A percentile compares a stretch with the other conserved stretches of the same genome.
These are phyloP conservation scores for Fusarium keratoplasticum DNA, from an alignment of 2,329 filamentous ascomycete species.

Conservation along the genomic window DNA sequence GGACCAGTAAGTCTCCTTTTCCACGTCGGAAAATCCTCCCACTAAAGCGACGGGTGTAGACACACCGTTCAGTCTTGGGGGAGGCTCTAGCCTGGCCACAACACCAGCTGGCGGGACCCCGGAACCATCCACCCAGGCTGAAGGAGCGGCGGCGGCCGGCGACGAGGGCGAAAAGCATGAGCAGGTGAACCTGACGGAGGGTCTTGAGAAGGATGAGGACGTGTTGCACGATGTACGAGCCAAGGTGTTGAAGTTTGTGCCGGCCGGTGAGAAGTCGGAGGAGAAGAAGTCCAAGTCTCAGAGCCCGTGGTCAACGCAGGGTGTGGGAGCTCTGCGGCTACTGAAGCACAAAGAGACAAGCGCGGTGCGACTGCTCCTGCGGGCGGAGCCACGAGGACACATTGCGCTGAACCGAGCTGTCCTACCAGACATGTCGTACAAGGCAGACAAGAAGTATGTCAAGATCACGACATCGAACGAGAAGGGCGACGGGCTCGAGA, in stretches of 20 bases:
- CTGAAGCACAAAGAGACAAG: constrained; percentile 79
- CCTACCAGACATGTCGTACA: constrained; percentile 72
- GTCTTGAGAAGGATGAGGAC: constrained; percentile 78
- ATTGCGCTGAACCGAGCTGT: constrained; percentile 78
- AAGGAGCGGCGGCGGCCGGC: constrained; percentile 54
- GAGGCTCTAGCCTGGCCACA: constrained; percentile 70
- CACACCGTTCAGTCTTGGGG: constrained; percentile 67
- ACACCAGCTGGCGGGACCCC: constrained; percentile 70
- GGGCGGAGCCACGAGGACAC: constrained; percentile 80
- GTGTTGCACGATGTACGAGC: constrained; percentile 77
- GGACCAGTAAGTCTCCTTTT: constrained; percentile 60
- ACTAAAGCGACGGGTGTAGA: constrained; percentile 63
- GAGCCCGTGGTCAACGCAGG: constrained; percentile 75
- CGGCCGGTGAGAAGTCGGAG: constrained; percentile 60
- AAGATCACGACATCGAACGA: constrained; percentile 69
- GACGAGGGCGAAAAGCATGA: constrained; percentile 70
- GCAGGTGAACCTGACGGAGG: constrained; percentile 76
- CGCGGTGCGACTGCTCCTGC: constrained; percentile 75
- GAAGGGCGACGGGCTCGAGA: constrained; percentile 70
- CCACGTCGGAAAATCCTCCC: constrained; percentile 56
- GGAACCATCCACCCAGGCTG: constrained; percentile 63
- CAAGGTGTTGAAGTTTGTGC: constrained; percentile 73
- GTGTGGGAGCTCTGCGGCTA: constrained; percentile 77
- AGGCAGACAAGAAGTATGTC: constrained; percentile 69
- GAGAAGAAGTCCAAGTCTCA: constrained; percentile 60